Conservation (phyloP, 2,329 filamentous ascomycete species). For the Cladosporium austrohemisphaericum region DNA sequence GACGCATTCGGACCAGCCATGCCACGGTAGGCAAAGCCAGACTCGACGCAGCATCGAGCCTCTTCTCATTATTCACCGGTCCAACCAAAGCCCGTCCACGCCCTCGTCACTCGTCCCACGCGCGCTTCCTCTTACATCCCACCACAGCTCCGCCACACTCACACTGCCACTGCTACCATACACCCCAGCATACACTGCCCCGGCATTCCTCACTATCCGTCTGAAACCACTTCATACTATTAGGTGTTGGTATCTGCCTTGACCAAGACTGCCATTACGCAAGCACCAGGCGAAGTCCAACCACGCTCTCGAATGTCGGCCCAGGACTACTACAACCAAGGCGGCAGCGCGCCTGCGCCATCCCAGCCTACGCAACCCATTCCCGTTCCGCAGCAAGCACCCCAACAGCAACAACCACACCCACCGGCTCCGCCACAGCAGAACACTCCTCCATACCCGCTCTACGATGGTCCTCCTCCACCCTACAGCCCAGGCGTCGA, state of each 20-base stretch:
- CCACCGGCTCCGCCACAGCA: conserved; percentile 9
- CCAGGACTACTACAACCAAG: conserved; percentile 16
- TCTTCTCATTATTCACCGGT: too few species aligned
- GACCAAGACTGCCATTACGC: not conserved
- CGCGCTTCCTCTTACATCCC: not conserved
- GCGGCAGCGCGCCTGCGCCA: conserved; percentile 11
- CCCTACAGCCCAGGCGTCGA: conserved; percentile 11
- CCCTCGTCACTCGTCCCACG: not conserved
- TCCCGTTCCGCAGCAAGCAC: conserved; percentile 8
- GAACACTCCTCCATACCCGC: conserved; percentile 15
- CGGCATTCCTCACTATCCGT: too few species aligned
- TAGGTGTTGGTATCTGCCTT: not conserved
- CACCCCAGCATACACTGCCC: too few species aligned
- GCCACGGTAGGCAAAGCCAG: not conserved
- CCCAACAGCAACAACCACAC: not conserved
- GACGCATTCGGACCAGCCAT: too few species aligned
- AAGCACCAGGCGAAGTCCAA: not conserved
- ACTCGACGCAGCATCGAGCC: not conserved
- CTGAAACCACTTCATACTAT: not conserved
- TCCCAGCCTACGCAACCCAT: conserved; percentile 5
- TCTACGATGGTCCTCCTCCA: conserved; percentile 18
- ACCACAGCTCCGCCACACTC: not conserved
- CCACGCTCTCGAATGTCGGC: conserved; percentile 14
- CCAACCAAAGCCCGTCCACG: too few species aligned
- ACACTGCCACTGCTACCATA: not conserved